Evolutionary conservation across 2,329 filamentous ascomycete genomes (phyloP).

Genomic region (Sporothrix variecibatus): DNA sequence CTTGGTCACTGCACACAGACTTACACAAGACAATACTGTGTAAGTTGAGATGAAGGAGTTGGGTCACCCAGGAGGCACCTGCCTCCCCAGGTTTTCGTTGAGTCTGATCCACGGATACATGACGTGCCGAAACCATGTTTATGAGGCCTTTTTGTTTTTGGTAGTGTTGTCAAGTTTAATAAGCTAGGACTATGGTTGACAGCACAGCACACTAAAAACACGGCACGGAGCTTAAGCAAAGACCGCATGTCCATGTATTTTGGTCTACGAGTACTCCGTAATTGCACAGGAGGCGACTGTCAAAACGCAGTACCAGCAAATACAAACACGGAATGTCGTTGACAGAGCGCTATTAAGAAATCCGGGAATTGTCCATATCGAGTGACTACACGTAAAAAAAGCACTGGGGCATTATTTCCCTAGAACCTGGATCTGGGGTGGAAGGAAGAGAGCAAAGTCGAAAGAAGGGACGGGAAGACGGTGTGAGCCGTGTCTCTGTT

Average conservation of each 20-base stretch:
- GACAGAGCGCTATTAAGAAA: neutral
- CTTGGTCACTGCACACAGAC: neutral
- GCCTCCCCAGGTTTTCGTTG: no score
- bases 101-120: neutral
- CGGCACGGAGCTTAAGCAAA: neutral
- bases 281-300: neutral
- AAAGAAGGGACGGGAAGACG: slow-evolving; percentile 1
- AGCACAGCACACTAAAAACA: neutral
- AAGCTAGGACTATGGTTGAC: neutral
- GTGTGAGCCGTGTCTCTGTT: neutral
- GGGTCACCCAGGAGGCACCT: neutral
- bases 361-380: neutral
- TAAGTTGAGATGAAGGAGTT: neutral
- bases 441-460: neutral
- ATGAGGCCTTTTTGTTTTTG: neutral
- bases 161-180: neutral
- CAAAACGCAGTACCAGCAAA: neutral
- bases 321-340: no score
- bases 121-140: neutral
- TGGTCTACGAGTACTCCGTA: neutral
- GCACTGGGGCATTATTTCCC: neutral
- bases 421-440: neutral
- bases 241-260: no score
- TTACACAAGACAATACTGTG: neutral
- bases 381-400: neutral